Evolutionary conservation across 1,139 yeast species (phyloP), one percentile per base, ranked within the genome.

Genomic region (Yamadazyma diospyri): DNA sequence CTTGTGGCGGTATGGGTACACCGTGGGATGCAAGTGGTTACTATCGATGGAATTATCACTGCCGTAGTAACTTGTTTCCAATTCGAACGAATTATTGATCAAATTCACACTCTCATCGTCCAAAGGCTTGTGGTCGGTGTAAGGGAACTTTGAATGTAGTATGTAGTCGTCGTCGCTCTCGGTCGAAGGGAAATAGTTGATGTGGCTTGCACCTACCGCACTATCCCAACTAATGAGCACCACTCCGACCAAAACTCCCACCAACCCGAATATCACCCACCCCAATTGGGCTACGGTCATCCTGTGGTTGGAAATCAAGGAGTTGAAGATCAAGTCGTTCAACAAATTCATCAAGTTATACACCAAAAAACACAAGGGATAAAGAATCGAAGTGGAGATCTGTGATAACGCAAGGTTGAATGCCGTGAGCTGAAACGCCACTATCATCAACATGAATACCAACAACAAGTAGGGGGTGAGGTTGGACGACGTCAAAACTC

Each of bases 321-420:
- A 53, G 44, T 68, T 65, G 45, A 61, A 86, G 4, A 78, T 66
- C 38, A 86, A 57, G 25, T 88, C 92, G 51, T 87, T 88, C 37
- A 81, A 56, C 46, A 87, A 79, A 45, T 85, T 82, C 41, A 76
- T 67, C 36, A 85, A 61, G 57, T 86, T 88, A 65, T 82, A 88
- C 27, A 86, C 78, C 57, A 94, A 81, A 54, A 88, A 88, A 33
- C 89, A 85, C 41, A 88, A 64, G 0, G 96, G 96, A 50, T 87
- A 88, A 25, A 88, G 64, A 10, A 86, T 73, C 6, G 92, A 78
- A 0, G 96, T 86, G 34, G 89, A 78, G 28, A 83, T 73, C 43
- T 75, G 72, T 29, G 80, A 72, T 36, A 88, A 66, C 0, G 94
- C 95, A 45, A 77, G 66, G 55, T 87, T 86, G 41, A 87, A 72